Evolutionary conservation across 1,284 basidiomycete species (phyloP).

Genomic region (Leccinum pallidistipes): DNA sequence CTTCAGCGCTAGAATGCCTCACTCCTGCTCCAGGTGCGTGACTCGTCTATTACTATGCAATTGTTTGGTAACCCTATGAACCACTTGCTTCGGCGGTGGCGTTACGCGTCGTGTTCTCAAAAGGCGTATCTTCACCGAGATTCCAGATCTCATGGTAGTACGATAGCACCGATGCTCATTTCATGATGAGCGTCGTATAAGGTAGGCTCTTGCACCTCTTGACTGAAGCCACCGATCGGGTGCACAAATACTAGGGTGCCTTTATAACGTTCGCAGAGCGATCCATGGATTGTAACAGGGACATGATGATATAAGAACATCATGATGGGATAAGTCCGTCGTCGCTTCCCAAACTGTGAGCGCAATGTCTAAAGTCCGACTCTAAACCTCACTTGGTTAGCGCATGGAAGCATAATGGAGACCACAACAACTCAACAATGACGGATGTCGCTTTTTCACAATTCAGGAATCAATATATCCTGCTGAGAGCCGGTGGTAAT

Average conservation of each 20-base stretch:
- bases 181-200: not conserved
- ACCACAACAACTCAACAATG: not conserved
- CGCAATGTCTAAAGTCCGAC: too few relatives aligned
- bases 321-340: not conserved
- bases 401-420: not conserved
- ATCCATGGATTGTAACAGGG: not conserved
- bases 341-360: not conserved
- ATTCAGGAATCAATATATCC: not conserved
- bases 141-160: not conserved
- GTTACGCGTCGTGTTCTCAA: not conserved
- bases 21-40: not conserved
- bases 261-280: not conserved
- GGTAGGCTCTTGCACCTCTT: not conserved
- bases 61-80: not conserved
- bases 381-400: not conserved
- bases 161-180: not conserved
- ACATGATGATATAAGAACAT: not conserved
- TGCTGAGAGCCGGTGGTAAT: not conserved
- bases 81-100: not conserved
- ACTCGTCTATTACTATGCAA: not conserved
- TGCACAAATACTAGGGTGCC: not conserved
- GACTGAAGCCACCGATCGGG: not conserved
- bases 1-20: not conserved
- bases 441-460: not conserved
- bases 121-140: not conserved